Conservation (phyloP, 768 basidiomycete species). For the Leucogyrophana mollusca region DNA sequence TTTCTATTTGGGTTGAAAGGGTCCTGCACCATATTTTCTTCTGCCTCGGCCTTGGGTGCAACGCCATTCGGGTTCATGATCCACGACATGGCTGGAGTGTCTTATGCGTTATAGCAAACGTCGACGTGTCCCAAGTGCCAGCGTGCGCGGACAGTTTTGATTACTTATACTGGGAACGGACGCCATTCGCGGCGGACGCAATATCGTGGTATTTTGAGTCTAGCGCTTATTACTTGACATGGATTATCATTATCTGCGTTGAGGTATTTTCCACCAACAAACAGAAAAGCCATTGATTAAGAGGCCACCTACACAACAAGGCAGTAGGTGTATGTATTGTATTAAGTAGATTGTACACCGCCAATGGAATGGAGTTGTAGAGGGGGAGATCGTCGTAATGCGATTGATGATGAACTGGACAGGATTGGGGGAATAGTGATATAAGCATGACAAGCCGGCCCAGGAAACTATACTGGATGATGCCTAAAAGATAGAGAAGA, state of each 20-base stretch:
- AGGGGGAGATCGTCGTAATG: slow-evolving; percentile 23
- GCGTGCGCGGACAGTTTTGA: too few relatives aligned
- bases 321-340: slow-evolving; percentile 32
- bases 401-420: slow-evolving; percentile 18
- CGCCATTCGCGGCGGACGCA: too few relatives aligned
- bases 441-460: slow-evolving; percentile 24
- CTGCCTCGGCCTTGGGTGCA: slow-evolving; percentile 33
- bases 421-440: slow-evolving; percentile 18
- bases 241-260: too few relatives aligned
- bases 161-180: too few relatives aligned
- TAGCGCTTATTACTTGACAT: too few relatives aligned
- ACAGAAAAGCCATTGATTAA: slow-evolving; percentile 25
- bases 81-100: slow-evolving; percentile 57
- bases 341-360: slow-evolving; percentile 35
- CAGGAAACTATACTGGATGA: slow-evolving; percentile 25
- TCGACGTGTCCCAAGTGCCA: too few relatives aligned
- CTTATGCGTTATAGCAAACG: too few relatives aligned
- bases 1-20: slow-evolving; percentile 62
- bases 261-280: not conserved
- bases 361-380: slow-evolving; percentile 19
- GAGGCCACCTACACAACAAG: slow-evolving; percentile 26
- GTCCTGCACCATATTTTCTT: slow-evolving; percentile 57
- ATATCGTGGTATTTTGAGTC: too few relatives aligned
- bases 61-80: slow-evolving; percentile 45
- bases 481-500: slow-evolving; percentile 25